Base-by-base conservation (phyloP, 1,284 basidiomycete species). In the Ceratobasidium sp. region DNA sequence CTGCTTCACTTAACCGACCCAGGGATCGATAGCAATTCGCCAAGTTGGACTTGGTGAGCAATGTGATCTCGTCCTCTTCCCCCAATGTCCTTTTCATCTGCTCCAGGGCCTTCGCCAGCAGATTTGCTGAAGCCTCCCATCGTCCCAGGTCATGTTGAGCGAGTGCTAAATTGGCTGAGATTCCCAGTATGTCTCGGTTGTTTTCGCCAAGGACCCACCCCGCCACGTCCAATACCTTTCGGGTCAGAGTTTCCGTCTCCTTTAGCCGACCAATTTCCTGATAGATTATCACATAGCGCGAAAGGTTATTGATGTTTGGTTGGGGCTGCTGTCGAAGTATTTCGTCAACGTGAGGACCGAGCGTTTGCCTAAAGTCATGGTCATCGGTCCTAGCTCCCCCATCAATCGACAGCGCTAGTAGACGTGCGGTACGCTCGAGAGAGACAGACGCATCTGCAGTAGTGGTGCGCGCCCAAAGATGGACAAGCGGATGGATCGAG, bases 321-420 rank as follows among this genome's bases (percentile, higher is more conserved):
- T 36, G 9, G 36, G 36, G 36, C 36, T 41, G 36, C 36, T 41
- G 36, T 41, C 36, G 36, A 41, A 41, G 11, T 41, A 41, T 41
- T 11, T 41, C 36, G 36, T 41, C 36, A 5, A 41, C 6, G 36
- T 41, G 36, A 5, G 36, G 36, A 11, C 36, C 36, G 31, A 57
- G 29, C 29, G 27, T 17, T 33, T 8, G 29, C 2, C 31, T 14
- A 57, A 33, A 36, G 15, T 17, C 56, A 17, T 57, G 33, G 31
- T 57, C 56, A 19, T 57, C 15, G 36, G 36, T n/a, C n/a, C n/a
- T n/a, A 31, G 29, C 56, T 3, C 9, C 24, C 27, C 56, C 6
- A 29, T 64, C 45, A 31, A 64, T 33, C 8, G 62, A 64, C 45
- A 51, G 1, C 2, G 62, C 62, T 7, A 64, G 29, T 2, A 64